Evolutionary conservation across 345 rosid genomes (phyloP).

Genomic region (Brassica juncea): DNA sequence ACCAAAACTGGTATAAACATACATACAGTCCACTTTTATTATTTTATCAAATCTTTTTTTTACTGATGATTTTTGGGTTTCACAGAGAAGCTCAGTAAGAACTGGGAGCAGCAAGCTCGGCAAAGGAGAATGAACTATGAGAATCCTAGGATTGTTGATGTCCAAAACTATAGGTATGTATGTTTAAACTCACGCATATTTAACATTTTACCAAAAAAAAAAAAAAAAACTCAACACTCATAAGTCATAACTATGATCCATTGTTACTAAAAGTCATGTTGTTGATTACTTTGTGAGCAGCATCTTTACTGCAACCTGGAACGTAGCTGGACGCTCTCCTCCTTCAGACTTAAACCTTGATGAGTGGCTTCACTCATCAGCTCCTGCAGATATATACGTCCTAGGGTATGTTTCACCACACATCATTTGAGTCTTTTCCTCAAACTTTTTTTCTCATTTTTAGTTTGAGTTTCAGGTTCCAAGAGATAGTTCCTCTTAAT

Average conservation of each 20-base stretch:
- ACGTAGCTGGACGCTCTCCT: conserved; percentile 96
- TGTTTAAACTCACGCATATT: background rate
- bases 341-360: conserved; percentile 81
- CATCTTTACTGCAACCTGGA: conserved; percentile 90
- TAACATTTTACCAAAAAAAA: no score
- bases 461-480: conserved; percentile 58
- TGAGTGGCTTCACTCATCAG: conserved; percentile 92
- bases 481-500: conserved; percentile 97
- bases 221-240: no score
- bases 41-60: background rate
- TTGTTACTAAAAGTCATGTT: background rate
- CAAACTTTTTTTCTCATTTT: no score
- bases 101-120: conserved; percentile 61
- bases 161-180: conserved; percentile 81
- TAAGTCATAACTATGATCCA: background rate
- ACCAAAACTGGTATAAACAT: conserved; percentile 68
- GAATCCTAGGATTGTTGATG: conserved; percentile 92
- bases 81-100: conserved; percentile 78
- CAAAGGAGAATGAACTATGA: conserved; percentile 89
- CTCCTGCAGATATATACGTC: conserved; percentile 94
- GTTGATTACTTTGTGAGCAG: conserved; percentile 54
- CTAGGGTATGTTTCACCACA: background rate
- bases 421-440: no score
- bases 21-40: background rate
- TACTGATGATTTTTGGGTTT: conserved; percentile 12